Evolutionary conservation across 2,329 filamentous ascomycete genomes (phyloP), one percentile per base, ranked within the genome.

Genomic region (Fusarium cicatricum): DNA sequence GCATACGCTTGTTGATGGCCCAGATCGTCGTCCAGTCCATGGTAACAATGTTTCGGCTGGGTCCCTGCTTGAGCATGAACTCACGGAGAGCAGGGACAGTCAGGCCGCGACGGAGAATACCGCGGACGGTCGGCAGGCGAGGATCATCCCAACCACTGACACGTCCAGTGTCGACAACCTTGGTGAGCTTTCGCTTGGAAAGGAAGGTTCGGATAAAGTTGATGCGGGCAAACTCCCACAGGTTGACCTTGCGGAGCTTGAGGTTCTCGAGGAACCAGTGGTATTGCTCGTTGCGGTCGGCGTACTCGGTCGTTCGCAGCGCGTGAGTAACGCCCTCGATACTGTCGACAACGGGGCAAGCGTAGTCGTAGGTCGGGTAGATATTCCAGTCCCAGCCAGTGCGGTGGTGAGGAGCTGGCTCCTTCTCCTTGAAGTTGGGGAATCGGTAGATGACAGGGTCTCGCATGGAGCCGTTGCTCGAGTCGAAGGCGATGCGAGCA

Each of bases 391-490:
- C 86, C 53, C 80, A 84, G 28, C 90, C 90, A 2, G 91, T 95
- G 65, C 91, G 87, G 78, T 95, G 91, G 74, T 95, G 90, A 16
- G 81, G 67, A 19, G 67, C 64, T 4, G 69, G 69, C 67, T 71
- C 69, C 58, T 70, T 69, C 41, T 81, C 79, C 52, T 82, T 81
- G 57, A 80, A 69, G 72, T 96, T 97, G 66, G 69, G 69, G 85
- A 92, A 97, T 65, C 95, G 89, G 82, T 97, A 98, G 75, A 99
- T 96, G 75, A 98, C 93, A 11, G 95, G 95, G 75, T 99, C 95
- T 64, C 95, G 86, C 85, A 98, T 88, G 47, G 95, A 92, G 78
- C 96, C 96, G 82, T 99, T 98, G 63, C 90, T 90, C 77, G 95
- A 90, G 75, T 96, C 91, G 66, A 90, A 86, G 2, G 91, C 94